A percentile compares a stretch with the other conserved stretches of the same genome.
Evolutionary conservation across 192 early-diverging fungal species (phyloP).

Genomic region (Dissophora ornata): DNA sequence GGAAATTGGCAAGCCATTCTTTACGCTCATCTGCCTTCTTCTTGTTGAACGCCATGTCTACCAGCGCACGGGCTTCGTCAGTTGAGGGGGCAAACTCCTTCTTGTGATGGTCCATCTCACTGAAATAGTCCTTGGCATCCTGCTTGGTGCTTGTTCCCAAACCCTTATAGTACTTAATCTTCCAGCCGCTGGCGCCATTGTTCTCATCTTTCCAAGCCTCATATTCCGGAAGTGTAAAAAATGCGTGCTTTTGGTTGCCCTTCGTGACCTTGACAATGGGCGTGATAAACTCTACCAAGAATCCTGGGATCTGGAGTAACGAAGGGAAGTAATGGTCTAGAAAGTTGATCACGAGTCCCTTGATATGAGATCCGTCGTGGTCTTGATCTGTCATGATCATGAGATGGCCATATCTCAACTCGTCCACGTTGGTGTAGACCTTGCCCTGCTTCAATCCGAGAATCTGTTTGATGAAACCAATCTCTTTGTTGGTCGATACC

Average conservation of each 20-base stretch:
- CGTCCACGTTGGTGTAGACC: constrained; percentile 75
- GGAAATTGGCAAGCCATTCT: constrained; percentile 86
- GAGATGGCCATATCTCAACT: constrained; percentile 92
- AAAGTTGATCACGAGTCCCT: constrained; percentile 96
- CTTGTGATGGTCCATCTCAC: constrained; percentile 79
- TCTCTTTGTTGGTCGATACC: constrained; percentile 88
- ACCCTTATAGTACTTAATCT: constrained; percentile 98
- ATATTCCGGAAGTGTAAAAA: constrained; percentile 95
- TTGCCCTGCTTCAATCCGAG: constrained; percentile 91
- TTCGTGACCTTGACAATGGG: constrained; percentile 93
- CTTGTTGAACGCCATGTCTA: constrained; percentile 98
- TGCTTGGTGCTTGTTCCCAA: constrained; percentile 87
- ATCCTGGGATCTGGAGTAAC: constrained; percentile 89
- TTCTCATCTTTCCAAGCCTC: constrained; percentile 81
- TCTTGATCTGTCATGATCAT: constrained; percentile 99
- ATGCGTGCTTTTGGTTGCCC: constrained; percentile 70
- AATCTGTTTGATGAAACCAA: constrained; percentile 90
- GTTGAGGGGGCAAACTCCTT: constrained; percentile 76
- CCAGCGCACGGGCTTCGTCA: constrained; percentile 74
- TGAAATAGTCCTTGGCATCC: constrained; percentile 94
- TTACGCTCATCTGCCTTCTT: constrained; percentile 95
- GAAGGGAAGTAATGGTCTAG: constrained; percentile 95
- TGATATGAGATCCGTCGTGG: constrained; percentile 97
- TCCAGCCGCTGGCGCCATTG: constrained; percentile 82
- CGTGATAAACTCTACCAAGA: constrained; percentile 96